Evolutionary conservation across 2,329 filamentous ascomycete species (phyloP), one percentile per base, ranked within the genome.

Genomic region (Fusarium sp.): DNA sequence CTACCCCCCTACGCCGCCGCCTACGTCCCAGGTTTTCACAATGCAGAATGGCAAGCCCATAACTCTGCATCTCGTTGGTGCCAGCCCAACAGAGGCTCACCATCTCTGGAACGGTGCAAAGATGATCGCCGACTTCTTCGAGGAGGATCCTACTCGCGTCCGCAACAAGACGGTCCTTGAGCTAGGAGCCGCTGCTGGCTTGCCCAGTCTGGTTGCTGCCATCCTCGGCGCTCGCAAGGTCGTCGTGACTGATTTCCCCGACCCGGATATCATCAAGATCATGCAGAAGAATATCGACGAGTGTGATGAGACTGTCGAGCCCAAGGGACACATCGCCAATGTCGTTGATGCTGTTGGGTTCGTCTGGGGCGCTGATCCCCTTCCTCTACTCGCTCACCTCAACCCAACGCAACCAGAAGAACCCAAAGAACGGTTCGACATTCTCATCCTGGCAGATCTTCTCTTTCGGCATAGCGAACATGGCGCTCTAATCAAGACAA

Each of bases 391-490:
- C 14, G 85, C 85, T 7, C 86, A 91, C 71, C 82, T 96, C 2
- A 84, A 86, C n/a, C 68, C 81, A 22, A 54, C 59, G 11, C 50
- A 52, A 32, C 62, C 66, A 7, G 64, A 71, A 27, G 68, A 72
- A 20, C 74, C 65, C 65, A 43, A 72, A 47, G 75, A 71, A 10
- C 86, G 85, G 0, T 98, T 97, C 79, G 95, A 98, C 81, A 86
- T 97, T 6, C 82, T 98, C 30, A 92, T 98, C 66, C 88, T 98
- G 50, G 95, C 95, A 4, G 96, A 98, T 81, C 87, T 98, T 59
- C 88, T 98, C 4, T 98, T 98, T 85, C 94, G 97, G 69, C 95
- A 98, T 81, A 93, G 92, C 6, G 95, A 98, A 85, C 96, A 98
- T 80, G 86, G 84, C 2, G 95, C 94, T 78, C 87, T 98, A 69